Conservation (phyloP, 352 stramenopile genomes). For the Pythium monospermum region DNA sequence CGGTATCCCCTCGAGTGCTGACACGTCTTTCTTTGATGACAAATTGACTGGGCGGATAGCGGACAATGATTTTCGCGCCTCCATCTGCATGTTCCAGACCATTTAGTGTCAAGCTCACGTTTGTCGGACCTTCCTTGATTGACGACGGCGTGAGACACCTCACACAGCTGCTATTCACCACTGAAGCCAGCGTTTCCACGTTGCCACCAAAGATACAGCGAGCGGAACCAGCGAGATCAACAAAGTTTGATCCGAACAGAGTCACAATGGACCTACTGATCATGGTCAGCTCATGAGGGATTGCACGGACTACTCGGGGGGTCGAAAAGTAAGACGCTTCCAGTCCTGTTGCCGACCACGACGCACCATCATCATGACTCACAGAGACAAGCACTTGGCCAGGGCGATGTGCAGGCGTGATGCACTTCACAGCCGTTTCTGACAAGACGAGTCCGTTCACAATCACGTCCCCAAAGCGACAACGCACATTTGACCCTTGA, state of each 20-base stretch:
- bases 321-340: conserved; percentile 2
- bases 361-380: conserved; percentile 13
- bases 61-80: background rate
- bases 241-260: conserved; percentile 20
- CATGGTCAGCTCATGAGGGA: conserved; percentile 1
- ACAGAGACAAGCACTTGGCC: conserved; percentile 6
- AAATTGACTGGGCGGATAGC: conserved; percentile 13
- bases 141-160: conserved; percentile 17
- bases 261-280: conserved; percentile 7
- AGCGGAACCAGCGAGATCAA: background rate
- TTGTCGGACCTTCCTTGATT: background rate
- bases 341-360: conserved; percentile 8
- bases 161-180: conserved; percentile 14
- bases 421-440: conserved; percentile 9
- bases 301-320: conserved; percentile 16
- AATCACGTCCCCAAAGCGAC: conserved; percentile 13
- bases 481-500: conserved; percentile 6
- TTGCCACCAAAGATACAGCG: conserved; percentile 14
- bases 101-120: conserved; percentile 16
- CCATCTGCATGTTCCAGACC: conserved; percentile 11
- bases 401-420: conserved; percentile 5
- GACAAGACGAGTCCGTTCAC: conserved; percentile 3
- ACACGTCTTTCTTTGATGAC: background rate
- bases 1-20: background rate
- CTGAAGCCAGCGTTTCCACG: conserved; percentile 10